Conservation (phyloP, 805 yeast genomes). For the Kluyveromyces dobzhanskii region DNA sequence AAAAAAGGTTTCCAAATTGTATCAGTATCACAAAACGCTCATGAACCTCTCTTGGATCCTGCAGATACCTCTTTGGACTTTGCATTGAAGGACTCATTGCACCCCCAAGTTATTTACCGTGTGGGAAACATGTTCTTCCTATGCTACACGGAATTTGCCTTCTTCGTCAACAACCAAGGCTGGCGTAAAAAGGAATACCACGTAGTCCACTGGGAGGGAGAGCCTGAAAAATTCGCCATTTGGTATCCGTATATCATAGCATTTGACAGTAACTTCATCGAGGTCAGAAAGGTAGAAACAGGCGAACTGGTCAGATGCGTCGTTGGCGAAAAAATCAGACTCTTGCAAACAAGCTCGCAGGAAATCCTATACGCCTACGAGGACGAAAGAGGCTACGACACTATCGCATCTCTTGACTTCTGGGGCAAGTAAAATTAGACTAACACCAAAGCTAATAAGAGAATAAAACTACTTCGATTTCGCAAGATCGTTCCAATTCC, state of each 20-base stretch:
- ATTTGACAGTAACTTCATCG: conserved; percentile 84
- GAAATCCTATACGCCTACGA: conserved; percentile 91
- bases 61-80: conserved; percentile 96
- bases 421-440: conserved; percentile 43
- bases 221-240: conserved; percentile 84
- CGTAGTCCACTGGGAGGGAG: conserved; percentile 95
- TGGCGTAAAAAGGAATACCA: conserved; percentile 94
- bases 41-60: conserved; percentile 89
- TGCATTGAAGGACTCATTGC: conserved; percentile 60
- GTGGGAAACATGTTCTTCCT: conserved; percentile 82
- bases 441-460: neutral
- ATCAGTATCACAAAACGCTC: conserved; percentile 71
- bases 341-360: conserved; percentile 82
- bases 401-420: conserved; percentile 86
- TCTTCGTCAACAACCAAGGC: conserved; percentile 89
- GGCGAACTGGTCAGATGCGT: conserved; percentile 83
- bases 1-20: conserved; percentile 95
- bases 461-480: too few species aligned
- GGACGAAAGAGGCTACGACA: conserved; percentile 83
- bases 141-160: conserved; percentile 88
- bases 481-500: too few species aligned
- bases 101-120: conserved; percentile 87
- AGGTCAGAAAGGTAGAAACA: conserved; percentile 82
- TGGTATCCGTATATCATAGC: conserved; percentile 92
- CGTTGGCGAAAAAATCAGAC: conserved; percentile 83